Percentiles rank a stretch among this genome's conserved stretches.
These are phyloP conservation scores for Jaapia argillacea DNA, from an alignment of 768 basidiomycete genomes.

Conservation along the genomic window DNA sequence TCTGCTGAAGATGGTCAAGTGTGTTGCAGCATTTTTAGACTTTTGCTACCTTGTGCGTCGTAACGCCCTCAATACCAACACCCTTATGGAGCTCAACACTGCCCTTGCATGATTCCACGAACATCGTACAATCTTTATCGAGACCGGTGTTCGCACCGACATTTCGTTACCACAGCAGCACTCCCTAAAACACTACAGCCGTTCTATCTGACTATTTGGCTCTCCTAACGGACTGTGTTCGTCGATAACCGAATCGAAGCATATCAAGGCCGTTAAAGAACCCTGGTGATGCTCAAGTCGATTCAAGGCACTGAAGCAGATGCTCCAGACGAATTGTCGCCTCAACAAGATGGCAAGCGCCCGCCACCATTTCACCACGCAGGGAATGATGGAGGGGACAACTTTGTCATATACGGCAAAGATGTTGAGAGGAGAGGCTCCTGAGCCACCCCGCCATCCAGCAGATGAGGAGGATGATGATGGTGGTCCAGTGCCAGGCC, in stretches of 20 bases:
- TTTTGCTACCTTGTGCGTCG: conserved; percentile 21
- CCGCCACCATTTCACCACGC: background rate
- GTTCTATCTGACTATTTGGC: conserved; percentile 4
- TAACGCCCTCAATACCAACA: conserved; percentile 9
- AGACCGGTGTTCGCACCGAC: background rate
- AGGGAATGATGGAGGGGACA: conserved; percentile 5
- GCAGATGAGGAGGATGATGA: background rate
- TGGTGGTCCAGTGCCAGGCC: background rate
- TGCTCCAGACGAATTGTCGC: conserved; percentile 7
- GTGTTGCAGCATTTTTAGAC: conserved; percentile 17
- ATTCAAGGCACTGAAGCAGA: conserved; percentile 10
- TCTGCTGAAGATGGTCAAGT: conserved; percentile 14
- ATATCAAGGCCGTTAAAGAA: conserved; percentile 13
- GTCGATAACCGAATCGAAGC: conserved; percentile 13
- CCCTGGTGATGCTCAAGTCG: conserved; percentile 12
- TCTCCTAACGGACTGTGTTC: conserved; percentile 13
- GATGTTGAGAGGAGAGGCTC: too few species aligned
- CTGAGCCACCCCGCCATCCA: too few species aligned
- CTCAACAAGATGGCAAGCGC: conserved; percentile 3
- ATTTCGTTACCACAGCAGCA: background rate
- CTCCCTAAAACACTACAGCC: background rate
- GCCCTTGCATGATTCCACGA: background rate
- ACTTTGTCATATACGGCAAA: too few species aligned
- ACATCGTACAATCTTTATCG: background rate
- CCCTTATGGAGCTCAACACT: conserved; percentile 10